Conservation (phyloP, 2,329 filamentous ascomycete genomes). For the Calycina herbarum region DNA sequence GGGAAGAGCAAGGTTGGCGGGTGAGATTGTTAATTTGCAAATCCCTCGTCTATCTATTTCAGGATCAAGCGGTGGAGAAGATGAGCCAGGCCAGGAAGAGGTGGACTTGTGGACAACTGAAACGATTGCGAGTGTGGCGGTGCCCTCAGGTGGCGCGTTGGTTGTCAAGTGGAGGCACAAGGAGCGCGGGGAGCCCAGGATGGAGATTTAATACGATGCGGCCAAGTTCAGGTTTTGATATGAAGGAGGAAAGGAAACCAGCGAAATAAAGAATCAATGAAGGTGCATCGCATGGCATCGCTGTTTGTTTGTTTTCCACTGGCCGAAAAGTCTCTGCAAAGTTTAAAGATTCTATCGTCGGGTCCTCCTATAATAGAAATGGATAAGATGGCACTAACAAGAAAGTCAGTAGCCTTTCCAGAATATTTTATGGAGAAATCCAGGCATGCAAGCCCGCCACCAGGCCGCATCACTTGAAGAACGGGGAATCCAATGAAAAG, state of each 20-base stretch:
- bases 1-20: not conserved
- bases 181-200: not conserved
- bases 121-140: not conserved
- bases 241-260: not conserved
- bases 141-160: not conserved
- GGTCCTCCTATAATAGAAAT: not conserved
- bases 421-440: not conserved
- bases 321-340: not conserved
- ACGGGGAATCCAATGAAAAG: not conserved
- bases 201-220: not conserved
- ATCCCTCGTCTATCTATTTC: conserved; percentile 18
- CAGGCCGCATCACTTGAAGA: not conserved
- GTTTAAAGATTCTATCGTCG: not conserved
- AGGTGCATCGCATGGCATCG: not conserved
- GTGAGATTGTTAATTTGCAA: conserved; percentile 9
- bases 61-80: not conserved
- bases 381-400: not conserved
- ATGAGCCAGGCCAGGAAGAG: not conserved
- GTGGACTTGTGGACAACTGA: not conserved
- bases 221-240: not conserved
- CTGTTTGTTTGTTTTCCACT: not conserved
- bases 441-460: not conserved
- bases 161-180: not conserved
- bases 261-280: not conserved
- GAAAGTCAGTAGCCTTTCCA: not conserved